Conservation (phyloP, 139 green algal genomes). For the Volvox africanus region DNA sequence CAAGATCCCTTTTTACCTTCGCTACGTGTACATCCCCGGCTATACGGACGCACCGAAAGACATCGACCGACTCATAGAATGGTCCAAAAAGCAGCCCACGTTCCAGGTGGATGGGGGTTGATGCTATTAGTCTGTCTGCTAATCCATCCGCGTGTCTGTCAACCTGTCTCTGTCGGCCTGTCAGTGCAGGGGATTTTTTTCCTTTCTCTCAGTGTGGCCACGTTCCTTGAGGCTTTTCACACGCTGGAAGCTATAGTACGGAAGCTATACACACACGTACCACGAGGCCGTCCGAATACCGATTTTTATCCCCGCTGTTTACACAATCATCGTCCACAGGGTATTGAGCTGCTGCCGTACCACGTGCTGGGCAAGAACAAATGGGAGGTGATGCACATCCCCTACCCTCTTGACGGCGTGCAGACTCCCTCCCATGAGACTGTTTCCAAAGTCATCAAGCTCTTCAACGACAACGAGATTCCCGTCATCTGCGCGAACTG, state of each 20-base stretch:
- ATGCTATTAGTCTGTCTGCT: too few species aligned
- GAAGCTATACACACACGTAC: too few species aligned
- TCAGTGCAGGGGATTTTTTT: too few species aligned
- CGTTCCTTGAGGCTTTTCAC: too few species aligned
- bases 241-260: too few species aligned
- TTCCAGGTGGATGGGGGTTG: slow-evolving; percentile 38
- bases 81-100: slow-evolving; percentile 51
- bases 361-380: slow-evolving; percentile 79
- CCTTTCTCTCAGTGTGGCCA: too few species aligned
- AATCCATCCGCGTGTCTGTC: too few species aligned
- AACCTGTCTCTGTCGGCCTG: too few species aligned
- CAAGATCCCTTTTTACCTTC: slow-evolving; percentile 69
- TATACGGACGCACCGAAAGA: slow-evolving; percentile 51
- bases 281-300: too few species aligned
- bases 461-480: slow-evolving; percentile 29
- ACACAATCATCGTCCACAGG: slow-evolving; percentile 17
- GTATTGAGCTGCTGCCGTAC: slow-evolving; percentile 81
- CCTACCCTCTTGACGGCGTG: slow-evolving; percentile 34
- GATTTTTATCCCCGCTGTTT: too few species aligned
- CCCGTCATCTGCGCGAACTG: slow-evolving; percentile 30
- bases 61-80: slow-evolving; percentile 55
- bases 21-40: slow-evolving; percentile 51
- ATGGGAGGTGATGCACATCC: slow-evolving; percentile 57
- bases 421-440: slow-evolving; percentile 2
- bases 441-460: slow-evolving; percentile 18